Base-by-base conservation (phyloP, 208 protist genomes). In the Trypanosoma caninum region DNA sequence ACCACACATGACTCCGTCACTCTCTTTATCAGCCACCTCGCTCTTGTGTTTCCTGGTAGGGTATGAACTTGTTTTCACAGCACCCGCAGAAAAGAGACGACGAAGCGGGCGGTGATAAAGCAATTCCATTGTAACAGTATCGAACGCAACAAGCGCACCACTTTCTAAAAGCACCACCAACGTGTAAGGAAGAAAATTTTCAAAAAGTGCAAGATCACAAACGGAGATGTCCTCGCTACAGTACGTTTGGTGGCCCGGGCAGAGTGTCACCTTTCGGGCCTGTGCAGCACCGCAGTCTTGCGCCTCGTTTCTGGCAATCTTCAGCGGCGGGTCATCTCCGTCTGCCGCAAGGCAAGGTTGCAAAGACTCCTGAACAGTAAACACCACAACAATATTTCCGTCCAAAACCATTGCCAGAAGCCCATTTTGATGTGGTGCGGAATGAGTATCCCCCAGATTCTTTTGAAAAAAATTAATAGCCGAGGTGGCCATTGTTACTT, bases 141-240 rank as follows among this genome's bases (percentile, higher is more conserved):
- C 84, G 2, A 94, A 50, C 11, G 89, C 78, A 3, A 91, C 44
- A 6, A 91, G 31, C 10, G 82, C 87, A 8, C 83, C 87, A 45
- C 81, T 89, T 57, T 87, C 78, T 27, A 94, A 69, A 23, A 87
- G 62, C 23, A 87, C 59, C 28, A 65, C 59, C 27, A 91, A 44
- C 1, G 74, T 69, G 58, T 72, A 78, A 13, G 82, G 80, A 68
- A 80, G 59, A 37, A 78, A 63, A 62, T 47, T 61, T 30, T 73
- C 69, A 27, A 84, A 58, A n/a, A 87, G 65, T 25, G 66, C 47
- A 13, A 89, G 1, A 30, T 88, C 75, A 0, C 74, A 48, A 14
- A 91, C 53, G 45, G 68, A 69, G 18, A 89, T 85, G 25, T 89
- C 83, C 45, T 87, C 73, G 10, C 76, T 73, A 67, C 70, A 80